Evolutionary conservation across 2,329 filamentous ascomycete genomes (phyloP), one percentile per base, ranked within the genome.

Genomic region (Penicillium aurantiogriseum): DNA sequence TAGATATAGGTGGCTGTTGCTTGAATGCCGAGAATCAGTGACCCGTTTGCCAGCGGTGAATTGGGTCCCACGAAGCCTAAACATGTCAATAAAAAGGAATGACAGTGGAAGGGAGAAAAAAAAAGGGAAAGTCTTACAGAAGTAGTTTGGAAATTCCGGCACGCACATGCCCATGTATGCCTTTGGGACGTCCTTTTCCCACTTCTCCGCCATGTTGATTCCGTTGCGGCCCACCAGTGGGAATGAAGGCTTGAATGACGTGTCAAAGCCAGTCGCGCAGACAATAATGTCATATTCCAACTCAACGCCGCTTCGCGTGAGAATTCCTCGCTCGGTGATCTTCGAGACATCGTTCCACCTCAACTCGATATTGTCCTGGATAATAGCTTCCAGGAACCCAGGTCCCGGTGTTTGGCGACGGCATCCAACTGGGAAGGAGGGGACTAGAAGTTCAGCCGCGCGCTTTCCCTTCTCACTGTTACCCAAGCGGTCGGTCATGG

Each of bases 221-320:
- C 65, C 66, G 5, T 68, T 53, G 0, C 61, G 63, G 3, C 78
- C 70, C 15, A 73, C 63, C 2, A 77, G 52, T 15, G 69, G 64
- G 57, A 70, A 78, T 7, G 64, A 64, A 3, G 76, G 77, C 1
- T 64, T 63, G 36, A 72, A 77, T 10, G 68, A 69, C 9, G 74
- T 71, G 57, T 78, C 69, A 58, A 77, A 79, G 0, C 77, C 77
- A 0, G 76, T 79, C 8, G 75, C 74, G 58, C 74, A 77, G 44
- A 77, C 57, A 48, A 71, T 68, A 2, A 71, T 44, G 38, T 74
- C 71, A 31, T 71, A 62, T 36, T 71, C 60, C 19, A 65, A 44
- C 13, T 60, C 60, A 5, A 56, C 45, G 0, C 63, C 66, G 23
- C 63, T 47, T n/a, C 43, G 27, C 2, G 64, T 66, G 5, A 54